These are phyloP conservation scores for Apiospora aurea DNA, from an alignment of 2,329 filamentous ascomycete genomes.

Conservation along the genomic window DNA sequence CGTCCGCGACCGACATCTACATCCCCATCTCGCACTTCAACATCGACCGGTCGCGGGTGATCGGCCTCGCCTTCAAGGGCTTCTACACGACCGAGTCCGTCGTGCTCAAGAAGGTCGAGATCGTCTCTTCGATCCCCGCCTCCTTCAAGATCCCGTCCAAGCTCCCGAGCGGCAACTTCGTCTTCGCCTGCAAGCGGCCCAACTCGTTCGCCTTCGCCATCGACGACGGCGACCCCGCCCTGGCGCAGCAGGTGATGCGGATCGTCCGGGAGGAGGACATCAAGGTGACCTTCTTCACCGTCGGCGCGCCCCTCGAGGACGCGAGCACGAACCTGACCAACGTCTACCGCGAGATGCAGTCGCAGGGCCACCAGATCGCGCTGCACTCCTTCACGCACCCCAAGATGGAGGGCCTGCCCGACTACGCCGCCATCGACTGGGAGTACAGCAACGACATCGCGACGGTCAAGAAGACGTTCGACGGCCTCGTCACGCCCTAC, in stretches of 20 bases:
- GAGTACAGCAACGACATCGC: conserved; percentile 65
- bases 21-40: conserved; percentile 72
- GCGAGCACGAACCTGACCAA: conserved; percentile 64
- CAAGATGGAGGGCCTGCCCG: conserved; percentile 66
- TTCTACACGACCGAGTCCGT: conserved; percentile 64
- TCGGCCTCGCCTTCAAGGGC: conserved; percentile 69
- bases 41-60: conserved; percentile 61
- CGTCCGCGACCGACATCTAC: conserved; percentile 63
- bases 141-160: conserved; percentile 63
- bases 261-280: conserved; percentile 68
- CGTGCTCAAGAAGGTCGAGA: conserved; percentile 63
- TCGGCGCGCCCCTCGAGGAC: conserved; percentile 68
- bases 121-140: conserved; percentile 61
- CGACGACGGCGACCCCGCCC: conserved; percentile 69
- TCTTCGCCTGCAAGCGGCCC: conserved; percentile 70
- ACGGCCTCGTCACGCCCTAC: conserved; percentile 51
- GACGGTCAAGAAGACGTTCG: conserved; percentile 51
- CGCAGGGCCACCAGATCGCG: conserved; percentile 71
- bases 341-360: conserved; percentile 69
- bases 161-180: conserved; percentile 64
- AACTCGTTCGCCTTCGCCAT: conserved; percentile 78
- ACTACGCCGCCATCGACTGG: conserved; percentile 64
- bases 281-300: conserved; percentile 75
- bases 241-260: conserved; percentile 66
- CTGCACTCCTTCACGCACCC: conserved; percentile 74